Percentiles rank a stretch among this genome's conserved stretches.
phyloP scores from a whole-genome alignment of 192 early-diverging fungal genomes.

The Entomortierella lignicola region DNA sequence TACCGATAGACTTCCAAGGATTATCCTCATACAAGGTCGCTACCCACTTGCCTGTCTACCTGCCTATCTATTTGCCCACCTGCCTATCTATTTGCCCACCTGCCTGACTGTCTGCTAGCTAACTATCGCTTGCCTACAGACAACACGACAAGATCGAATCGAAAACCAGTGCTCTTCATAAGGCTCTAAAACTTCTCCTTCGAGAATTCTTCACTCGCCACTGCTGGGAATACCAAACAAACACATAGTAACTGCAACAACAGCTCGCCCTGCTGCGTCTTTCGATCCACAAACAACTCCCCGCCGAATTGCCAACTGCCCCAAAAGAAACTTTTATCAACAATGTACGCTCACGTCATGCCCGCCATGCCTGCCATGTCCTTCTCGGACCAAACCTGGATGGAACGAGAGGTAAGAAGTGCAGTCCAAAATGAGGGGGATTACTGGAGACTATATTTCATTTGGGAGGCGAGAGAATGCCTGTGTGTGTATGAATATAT shows the following conservation, averaged over 20 bases:
- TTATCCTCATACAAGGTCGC: background rate
- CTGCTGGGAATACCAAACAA: background rate
- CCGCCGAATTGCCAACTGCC: background rate
- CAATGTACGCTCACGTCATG: slow-evolving; percentile 38
- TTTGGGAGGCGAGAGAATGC: background rate
- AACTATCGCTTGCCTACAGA: background rate
- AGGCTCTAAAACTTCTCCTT: background rate
- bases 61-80: no score
- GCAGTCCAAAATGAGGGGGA: background rate
- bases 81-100: background rate
- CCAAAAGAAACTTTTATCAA: background rate
- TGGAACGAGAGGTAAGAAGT: slow-evolving; percentile 38
- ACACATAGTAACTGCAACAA: background rate
- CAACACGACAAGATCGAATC: slow-evolving; percentile 11
- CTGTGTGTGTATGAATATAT: background rate
- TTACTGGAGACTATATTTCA: background rate
- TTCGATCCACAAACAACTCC: slow-evolving; percentile 3
- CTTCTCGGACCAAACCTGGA: slow-evolving; percentile 29
- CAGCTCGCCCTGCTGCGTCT: background rate
- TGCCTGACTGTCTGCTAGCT: background rate
- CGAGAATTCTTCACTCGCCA: slow-evolving; percentile 1
- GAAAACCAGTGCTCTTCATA: background rate
- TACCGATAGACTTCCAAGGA: background rate
- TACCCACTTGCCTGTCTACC: no score
- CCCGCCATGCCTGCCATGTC: slow-evolving; percentile 29